These are phyloP conservation scores for Immersiella caudata DNA, from an alignment of 495 filamentous ascomycete species.

Conservation along the genomic window DNA sequence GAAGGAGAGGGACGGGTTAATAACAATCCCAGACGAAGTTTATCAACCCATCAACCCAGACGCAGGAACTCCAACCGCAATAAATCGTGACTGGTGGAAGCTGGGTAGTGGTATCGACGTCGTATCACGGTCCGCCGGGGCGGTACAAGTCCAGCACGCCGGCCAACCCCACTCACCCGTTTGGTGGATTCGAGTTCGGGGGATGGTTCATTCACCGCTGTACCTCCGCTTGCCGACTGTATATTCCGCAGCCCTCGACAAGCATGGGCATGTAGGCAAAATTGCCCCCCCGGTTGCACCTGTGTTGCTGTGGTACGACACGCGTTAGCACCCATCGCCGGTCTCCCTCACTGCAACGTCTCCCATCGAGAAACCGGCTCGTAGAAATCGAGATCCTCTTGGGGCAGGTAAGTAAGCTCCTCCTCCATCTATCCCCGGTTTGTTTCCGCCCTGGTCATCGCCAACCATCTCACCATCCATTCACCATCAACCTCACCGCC, in stretches of 20 bases:
- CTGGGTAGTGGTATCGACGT: not conserved
- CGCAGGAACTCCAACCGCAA: not conserved
- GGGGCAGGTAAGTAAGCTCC: not conserved
- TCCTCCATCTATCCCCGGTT: not conserved
- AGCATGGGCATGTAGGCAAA: not conserved
- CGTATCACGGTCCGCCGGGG: not conserved
- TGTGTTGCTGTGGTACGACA: not conserved
- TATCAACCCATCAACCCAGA: slow-evolving; percentile 4
- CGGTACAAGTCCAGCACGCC: not conserved
- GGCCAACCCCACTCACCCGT: not conserved
- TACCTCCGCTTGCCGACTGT: not conserved
- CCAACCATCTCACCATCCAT: not conserved
- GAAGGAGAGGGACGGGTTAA: slow-evolving; percentile 5
- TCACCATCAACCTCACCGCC: not conserved
- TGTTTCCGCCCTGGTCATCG: not conserved
- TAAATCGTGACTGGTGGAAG: slow-evolving; percentile 16
- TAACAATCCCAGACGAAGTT: slow-evolving; percentile 10
- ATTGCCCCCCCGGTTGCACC: not conserved
- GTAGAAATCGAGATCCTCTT: not conserved
- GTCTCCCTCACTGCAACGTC: not conserved
- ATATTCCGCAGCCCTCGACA: not conserved
- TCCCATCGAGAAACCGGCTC: not conserved
- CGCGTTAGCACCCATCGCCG: not conserved
- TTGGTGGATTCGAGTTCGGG: not conserved
- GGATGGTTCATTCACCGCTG: not conserved